phyloP scores from a whole-genome alignment of 225 moss, liverwort and hornwort species.

The Asterella californica region DNA sequence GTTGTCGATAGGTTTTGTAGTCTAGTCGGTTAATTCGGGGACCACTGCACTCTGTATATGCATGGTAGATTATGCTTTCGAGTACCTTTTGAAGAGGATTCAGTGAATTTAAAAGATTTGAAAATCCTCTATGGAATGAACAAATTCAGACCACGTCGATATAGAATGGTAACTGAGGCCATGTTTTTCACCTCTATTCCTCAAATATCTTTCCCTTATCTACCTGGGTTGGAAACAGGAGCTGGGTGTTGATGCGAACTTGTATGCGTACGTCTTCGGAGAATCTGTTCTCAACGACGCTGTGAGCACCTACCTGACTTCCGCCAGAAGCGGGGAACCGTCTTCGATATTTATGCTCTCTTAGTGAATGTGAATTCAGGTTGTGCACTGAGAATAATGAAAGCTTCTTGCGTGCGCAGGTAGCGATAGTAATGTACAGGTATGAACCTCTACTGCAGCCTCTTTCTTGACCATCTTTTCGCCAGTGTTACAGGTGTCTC shows the following conservation, averaged over 20 bases:
- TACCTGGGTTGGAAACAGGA: slow-evolving; percentile 44
- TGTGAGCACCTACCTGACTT: slow-evolving; percentile 41
- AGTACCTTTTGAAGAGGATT: no score
- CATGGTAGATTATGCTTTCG: background rate
- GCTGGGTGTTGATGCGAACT: slow-evolving; percentile 66
- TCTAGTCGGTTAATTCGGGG: background rate
- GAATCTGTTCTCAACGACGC: slow-evolving; percentile 93
- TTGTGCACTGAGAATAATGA: background rate
- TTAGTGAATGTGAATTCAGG: background rate
- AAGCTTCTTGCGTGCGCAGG: slow-evolving; percentile 40
- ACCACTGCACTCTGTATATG: background rate
- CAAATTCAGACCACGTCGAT: background rate
- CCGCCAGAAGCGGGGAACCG: background rate
- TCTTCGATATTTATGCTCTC: background rate
- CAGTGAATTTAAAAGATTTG: no score
- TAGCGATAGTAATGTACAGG: slow-evolving; percentile 90
- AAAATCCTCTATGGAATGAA: background rate
- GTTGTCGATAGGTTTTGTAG: background rate
- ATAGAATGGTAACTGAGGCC: background rate
- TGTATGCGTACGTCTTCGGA: slow-evolving; percentile 90
- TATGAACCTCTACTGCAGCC: slow-evolving; percentile 23
- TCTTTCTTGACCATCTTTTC: background rate
- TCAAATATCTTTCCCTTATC: background rate
- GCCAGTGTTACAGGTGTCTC: background rate
- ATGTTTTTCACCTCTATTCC: background rate